A percentile compares a stretch with the other conserved stretches of the same genome.
Conservation (phyloP, 2,329 filamentous ascomycete genomes). For the Ascocoryne sarcoides region DNA sequence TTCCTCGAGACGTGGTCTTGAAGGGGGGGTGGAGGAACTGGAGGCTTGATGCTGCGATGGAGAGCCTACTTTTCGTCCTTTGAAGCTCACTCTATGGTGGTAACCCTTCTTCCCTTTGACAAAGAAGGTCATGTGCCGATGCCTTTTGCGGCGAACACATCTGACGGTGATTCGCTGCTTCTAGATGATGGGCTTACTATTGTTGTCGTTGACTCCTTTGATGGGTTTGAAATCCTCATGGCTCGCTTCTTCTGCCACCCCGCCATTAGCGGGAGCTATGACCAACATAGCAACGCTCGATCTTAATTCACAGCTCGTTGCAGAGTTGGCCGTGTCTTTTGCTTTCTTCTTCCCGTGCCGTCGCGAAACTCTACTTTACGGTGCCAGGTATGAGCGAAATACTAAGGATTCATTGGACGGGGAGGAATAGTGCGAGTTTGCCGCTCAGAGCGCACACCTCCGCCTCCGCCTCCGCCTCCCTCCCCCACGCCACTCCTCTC, state of each 20-base stretch:
- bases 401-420: too few relatives aligned
- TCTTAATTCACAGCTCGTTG: too few relatives aligned
- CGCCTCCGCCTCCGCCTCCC: too few relatives aligned
- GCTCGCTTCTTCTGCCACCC: neutral
- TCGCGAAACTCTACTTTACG: too few relatives aligned
- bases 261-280: neutral
- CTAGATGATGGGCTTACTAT: neutral
- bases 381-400: too few relatives aligned
- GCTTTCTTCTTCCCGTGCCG: too few relatives aligned
- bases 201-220: neutral
- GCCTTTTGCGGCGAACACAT: conserved; percentile 5
- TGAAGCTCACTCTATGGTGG: conserved; percentile 24
- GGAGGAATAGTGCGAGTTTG: too few relatives aligned
- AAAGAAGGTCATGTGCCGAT: conserved; percentile 25
- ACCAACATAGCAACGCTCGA: neutral
- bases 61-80: conserved; percentile 12
- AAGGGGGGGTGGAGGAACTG: too few relatives aligned
- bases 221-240: neutral
- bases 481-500: too few relatives aligned
- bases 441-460: too few relatives aligned
- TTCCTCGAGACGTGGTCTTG: too few relatives aligned
- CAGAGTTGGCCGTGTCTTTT: neutral
- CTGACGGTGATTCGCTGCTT: conserved; percentile 13
- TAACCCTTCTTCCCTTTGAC: conserved; percentile 24
- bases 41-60: conserved; percentile 1